Base-by-base conservation (phyloP, 2,329 filamentous ascomycete species). In the Penicillium occitanis region DNA sequence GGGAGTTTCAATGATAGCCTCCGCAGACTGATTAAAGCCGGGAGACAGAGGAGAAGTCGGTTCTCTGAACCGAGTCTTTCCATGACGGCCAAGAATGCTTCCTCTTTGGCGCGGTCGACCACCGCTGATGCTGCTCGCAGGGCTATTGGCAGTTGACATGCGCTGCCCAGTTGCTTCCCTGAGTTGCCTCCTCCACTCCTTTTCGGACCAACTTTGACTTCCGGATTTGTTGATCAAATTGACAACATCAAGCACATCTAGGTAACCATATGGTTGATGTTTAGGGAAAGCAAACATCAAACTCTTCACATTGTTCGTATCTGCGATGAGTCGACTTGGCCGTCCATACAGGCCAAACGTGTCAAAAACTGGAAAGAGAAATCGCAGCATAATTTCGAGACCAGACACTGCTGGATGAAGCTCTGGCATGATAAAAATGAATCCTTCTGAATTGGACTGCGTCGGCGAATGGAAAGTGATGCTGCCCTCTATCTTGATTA, bases 261-360 rank as follows among this genome's bases (percentile, higher is more conserved):
- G 81, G 73, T 98, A 98, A 0, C 94, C 93, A 73, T 96, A 96
- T 69, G 91, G 87, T 63, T 89, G 88, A 71, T 95, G 88, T 71
- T 91, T 92, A 0, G 95, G 94, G 89, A 99, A 96, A 5, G 93
- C 95, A 77, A 98, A 99, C 95, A 99, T 99, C 70, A 99, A 84
- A 65, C 95, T 96, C 55, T 92, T 88, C 3, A 91, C 84, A 77
- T 98, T 93, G 53, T 93, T 86, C 0, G 91, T 90, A 74, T 96
- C 96, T 2, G 95, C 92, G 40, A 97, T 89, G 53, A 99, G 84
- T 68, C 92, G 89, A 33, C 87, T 91, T 0, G 95, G 95, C 25
- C 95, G 90, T 33, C 95, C 95, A 72, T 99, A 99, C 1, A 99
- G 83, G 46, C 86, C 88, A 77, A 97, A 99, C 0, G 92, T 92